Evolutionary conservation across 345 rosid genomes (phyloP).

Genomic region (Aegle marmelos): DNA sequence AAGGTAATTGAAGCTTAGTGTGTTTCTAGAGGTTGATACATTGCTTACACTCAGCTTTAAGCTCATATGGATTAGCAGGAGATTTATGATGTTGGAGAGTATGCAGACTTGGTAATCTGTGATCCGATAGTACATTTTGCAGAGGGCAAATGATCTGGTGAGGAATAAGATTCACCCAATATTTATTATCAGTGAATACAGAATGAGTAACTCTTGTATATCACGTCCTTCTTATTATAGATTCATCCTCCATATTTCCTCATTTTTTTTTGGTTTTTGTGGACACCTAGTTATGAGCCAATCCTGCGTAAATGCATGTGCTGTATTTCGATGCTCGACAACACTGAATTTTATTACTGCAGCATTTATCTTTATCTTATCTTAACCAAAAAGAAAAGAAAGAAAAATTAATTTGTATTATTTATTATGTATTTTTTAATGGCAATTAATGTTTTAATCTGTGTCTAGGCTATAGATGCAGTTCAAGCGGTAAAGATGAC

Average conservation of each 20-base stretch:
- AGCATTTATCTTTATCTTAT: neutral
- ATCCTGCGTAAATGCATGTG: neutral
- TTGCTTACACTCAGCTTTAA: neutral
- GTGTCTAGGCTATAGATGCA: slow-evolving; percentile 74
- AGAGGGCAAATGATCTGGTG: slow-evolving; percentile 96
- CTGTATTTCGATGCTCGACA: too few relatives aligned
- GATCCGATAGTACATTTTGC: slow-evolving; percentile 17
- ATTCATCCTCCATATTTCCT: neutral
- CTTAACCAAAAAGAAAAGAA: neutral
- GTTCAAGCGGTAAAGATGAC: slow-evolving; percentile 87
- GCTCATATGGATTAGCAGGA: neutral
- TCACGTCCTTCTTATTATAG: neutral
- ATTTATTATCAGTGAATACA: slow-evolving; percentile 87
- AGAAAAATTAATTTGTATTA: neutral
- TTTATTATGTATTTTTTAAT: neutral
- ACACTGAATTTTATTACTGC: neutral
- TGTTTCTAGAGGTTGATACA: neutral
- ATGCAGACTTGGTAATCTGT: neutral
- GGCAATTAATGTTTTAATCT: slow-evolving; percentile 2
- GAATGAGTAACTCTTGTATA: slow-evolving; percentile 41
- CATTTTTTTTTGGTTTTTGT: neutral
- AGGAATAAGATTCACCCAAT: slow-evolving; percentile 97
- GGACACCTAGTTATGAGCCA: slow-evolving; percentile 21
- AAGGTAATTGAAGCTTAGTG: slow-evolving; percentile 38
- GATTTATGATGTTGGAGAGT: neutral